phyloP scores from a whole-genome alignment of 371 early-diverging fungal genomes.

The Nosema muscidifuracis region DNA sequence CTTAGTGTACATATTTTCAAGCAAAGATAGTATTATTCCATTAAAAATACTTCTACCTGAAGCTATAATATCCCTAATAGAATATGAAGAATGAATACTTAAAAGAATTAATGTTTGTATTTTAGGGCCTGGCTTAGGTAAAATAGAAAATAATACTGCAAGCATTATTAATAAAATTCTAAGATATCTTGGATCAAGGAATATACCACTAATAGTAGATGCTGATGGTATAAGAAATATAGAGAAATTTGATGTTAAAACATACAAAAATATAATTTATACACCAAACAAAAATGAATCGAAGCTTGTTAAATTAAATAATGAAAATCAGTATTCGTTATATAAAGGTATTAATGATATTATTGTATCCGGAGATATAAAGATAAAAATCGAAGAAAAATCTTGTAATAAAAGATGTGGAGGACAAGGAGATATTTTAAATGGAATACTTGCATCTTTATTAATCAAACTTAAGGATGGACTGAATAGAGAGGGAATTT shows the following conservation, averaged over 20 bases:
- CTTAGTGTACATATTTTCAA: constrained; percentile 77
- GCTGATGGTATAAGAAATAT: constrained; percentile 51
- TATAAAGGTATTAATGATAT: constrained; percentile 74
- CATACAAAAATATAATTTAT: constrained; percentile 41
- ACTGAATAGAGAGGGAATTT: background rate
- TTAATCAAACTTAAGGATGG: constrained; percentile 13
- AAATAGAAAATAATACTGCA: background rate
- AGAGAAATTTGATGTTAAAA: constrained; percentile 2
- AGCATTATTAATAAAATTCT: constrained; percentile 39
- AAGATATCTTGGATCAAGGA: constrained; percentile 13
- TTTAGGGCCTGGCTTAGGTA: constrained; percentile 56
- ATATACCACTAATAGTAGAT: constrained; percentile 53
- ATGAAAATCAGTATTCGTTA: constrained; percentile 69
- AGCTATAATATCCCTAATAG: constrained; percentile 41
- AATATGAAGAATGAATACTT: constrained; percentile 44
- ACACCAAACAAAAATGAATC: constrained; percentile 58
- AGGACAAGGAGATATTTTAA: constrained; percentile 90
- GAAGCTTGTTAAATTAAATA: constrained; percentile 47
- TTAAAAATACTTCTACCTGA: constrained; percentile 67
- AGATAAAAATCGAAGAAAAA: constrained; percentile 53
- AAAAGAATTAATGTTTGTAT: constrained; percentile 50
- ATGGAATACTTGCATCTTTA: constrained; percentile 69
- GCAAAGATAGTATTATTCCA: constrained; percentile 69
- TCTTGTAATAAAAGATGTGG: constrained; percentile 82
- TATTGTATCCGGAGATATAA: constrained; percentile 61